Percentiles rank a stretch among this genome's conserved stretches.
phyloP scores from a whole-genome alignment of 108 stramenopile genomes.

The Nitzschia putrida region DNA sequence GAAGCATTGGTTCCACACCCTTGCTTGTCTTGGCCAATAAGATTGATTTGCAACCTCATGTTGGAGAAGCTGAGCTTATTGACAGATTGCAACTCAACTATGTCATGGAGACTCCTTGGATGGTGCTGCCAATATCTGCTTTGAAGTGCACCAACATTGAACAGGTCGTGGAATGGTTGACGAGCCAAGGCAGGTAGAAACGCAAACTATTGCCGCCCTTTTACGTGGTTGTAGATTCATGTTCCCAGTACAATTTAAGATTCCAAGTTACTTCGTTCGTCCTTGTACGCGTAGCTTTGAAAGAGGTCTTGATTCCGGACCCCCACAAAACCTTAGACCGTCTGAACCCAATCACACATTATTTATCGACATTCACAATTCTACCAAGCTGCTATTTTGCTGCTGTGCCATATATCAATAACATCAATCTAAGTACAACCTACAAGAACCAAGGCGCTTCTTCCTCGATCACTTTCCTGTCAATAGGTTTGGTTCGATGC shows the following conservation, averaged over 20 bases:
- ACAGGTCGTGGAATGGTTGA: constrained; percentile 93
- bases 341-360: too few relatives aligned
- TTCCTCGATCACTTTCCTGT: constrained; percentile 61
- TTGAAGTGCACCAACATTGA: constrained; percentile 91
- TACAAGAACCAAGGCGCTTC: constrained; percentile 84
- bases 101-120: constrained; percentile 96
- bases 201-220: too few relatives aligned
- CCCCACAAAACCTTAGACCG: too few relatives aligned
- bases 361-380: too few relatives aligned
- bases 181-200: constrained; percentile 81
- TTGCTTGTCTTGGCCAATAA: constrained; percentile 94
- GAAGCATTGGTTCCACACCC: constrained; percentile 85
- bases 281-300: too few relatives aligned
- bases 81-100: constrained; percentile 92
- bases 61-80: constrained; percentile 85
- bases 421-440: not conserved
- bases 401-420: too few relatives aligned
- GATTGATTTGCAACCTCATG: constrained; percentile 90
- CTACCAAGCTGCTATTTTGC: too few relatives aligned
- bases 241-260: too few relatives aligned
- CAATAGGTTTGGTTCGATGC: constrained; percentile 53
- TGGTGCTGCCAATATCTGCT: constrained; percentile 91
- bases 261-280: too few relatives aligned
- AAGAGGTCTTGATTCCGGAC: too few relatives aligned
- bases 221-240: too few relatives aligned